Evolutionary conservation across 345 rosid genomes (phyloP).

Genomic region (Mercurialis annua): DNA sequence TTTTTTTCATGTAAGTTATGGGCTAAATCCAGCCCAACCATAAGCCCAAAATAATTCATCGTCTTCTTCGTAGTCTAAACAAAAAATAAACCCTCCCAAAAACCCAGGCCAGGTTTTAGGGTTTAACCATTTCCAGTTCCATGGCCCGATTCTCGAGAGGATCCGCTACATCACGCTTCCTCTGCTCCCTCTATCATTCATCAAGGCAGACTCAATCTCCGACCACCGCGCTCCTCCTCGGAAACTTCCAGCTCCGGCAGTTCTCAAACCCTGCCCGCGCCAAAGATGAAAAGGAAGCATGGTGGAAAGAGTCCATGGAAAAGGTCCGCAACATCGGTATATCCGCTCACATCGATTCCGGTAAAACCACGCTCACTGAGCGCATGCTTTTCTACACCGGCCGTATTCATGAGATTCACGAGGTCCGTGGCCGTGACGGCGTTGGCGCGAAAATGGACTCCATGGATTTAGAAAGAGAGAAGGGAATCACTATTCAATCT

Average conservation of each 20-base stretch:
- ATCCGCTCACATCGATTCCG: conserved; percentile 98
- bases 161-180: conserved; percentile 19
- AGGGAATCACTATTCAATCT: conserved; percentile 98
- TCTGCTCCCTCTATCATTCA: conserved; percentile 5
- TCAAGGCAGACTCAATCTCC: conserved; percentile 33
- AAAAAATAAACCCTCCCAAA: background rate
- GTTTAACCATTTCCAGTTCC: conserved; percentile 8
- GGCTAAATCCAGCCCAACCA: background rate
- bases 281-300: conserved; percentile 76
- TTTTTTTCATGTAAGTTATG: no score
- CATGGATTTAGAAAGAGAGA: conserved; percentile 97
- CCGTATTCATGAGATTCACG: conserved; percentile 96
- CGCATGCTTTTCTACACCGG: conserved; percentile 87
- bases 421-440: conserved; percentile 93
- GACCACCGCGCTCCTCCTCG: conserved; percentile 50
- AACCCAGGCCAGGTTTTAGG: background rate
- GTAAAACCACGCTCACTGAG: conserved; percentile 96
- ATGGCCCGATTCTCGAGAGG: conserved; percentile 27
- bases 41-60: background rate
- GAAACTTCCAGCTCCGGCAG: conserved; percentile 53
- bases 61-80: background rate
- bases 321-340: conserved; percentile 88
- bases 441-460: conserved; percentile 99
- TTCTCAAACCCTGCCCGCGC: conserved; percentile 73
- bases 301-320: conserved; percentile 99